Conservation (phyloP, 2,329 filamentous ascomycete genomes). For the Cordyceps fumosorosea region DNA sequence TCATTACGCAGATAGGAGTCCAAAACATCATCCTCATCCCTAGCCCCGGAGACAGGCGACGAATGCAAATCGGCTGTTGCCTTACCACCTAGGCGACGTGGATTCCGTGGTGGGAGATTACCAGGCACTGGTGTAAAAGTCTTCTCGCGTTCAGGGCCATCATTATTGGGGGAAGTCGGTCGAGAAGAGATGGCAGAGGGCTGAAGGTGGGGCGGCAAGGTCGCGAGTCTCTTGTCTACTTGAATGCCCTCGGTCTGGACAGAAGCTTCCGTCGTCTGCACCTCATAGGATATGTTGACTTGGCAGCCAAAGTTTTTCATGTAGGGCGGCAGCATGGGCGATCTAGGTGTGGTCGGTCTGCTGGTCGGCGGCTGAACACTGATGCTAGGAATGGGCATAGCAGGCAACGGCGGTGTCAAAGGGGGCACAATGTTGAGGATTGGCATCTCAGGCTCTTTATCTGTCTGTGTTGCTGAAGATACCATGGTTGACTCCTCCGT, state of each 20-base stretch:
- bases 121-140: slow-evolving; percentile 47
- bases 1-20: slow-evolving; percentile 74
- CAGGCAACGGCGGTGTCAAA: slow-evolving; percentile 28
- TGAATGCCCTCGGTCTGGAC: slow-evolving; percentile 90
- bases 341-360: slow-evolving; percentile 69
- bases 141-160: slow-evolving; percentile 27
- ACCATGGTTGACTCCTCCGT: slow-evolving; percentile 36
- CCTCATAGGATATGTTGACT: slow-evolving; percentile 40
- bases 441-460: slow-evolving; percentile 16
- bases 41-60: slow-evolving; percentile 31
- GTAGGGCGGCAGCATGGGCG: slow-evolving; percentile 70
- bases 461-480: slow-evolving; percentile 58
- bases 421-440: slow-evolving; percentile 20
- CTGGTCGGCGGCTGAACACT: slow-evolving; percentile 85
- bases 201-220: slow-evolving; percentile 69
- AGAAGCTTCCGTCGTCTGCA: slow-evolving; percentile 27
- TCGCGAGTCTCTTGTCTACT: slow-evolving; percentile 68
- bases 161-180: slow-evolving; percentile 45
- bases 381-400: slow-evolving; percentile 70
- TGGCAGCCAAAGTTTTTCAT: slow-evolving; percentile 80
- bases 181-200: slow-evolving; percentile 66
- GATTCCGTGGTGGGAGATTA: slow-evolving; percentile 52
- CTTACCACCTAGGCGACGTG: slow-evolving; percentile 45
- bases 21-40: slow-evolving; percentile 36
- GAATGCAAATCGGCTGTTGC: slow-evolving; percentile 37